Percentiles rank a stretch among this genome's conserved stretches.
Evolutionary conservation across 2,329 filamentous ascomycete genomes (phyloP).

Genomic region (Cladophialophora yegresii): DNA sequence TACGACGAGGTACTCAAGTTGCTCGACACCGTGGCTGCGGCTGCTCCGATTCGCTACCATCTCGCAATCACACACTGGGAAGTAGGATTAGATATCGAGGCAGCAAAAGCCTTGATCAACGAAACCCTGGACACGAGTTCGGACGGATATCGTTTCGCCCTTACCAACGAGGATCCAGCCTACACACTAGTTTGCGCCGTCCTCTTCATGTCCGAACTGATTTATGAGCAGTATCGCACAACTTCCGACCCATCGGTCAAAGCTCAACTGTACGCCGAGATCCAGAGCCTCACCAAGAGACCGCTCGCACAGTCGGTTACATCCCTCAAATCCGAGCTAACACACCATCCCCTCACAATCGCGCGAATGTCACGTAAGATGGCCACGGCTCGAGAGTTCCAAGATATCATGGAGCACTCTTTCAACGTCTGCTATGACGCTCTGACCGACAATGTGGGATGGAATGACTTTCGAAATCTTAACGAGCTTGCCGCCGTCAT

Average conservation of each 20-base stretch:
- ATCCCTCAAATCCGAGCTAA: constrained; percentile 10
- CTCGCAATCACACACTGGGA: constrained; percentile 4
- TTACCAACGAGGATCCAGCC: constrained; percentile 14
- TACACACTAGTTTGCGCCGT: background rate
- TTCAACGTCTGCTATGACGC: constrained; percentile 6
- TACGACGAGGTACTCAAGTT: constrained; percentile 15
- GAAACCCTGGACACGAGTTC: constrained; percentile 7
- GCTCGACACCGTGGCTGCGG: constrained; percentile 9
- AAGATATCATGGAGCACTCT: background rate
- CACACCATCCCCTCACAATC: background rate
- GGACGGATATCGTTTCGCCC: background rate
- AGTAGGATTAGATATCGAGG: background rate
- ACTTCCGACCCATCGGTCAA: constrained; percentile 3
- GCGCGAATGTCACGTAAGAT: constrained; percentile 12
- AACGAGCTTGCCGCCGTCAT: constrained; percentile 1
- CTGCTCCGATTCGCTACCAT: constrained; percentile 3
- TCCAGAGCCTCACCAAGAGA: constrained; percentile 8
- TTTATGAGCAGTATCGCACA: constrained; percentile 10
- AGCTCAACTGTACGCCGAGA: constrained; percentile 6
- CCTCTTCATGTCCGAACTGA: constrained; percentile 5
- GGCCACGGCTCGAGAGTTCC: constrained; percentile 6
- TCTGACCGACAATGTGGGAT: constrained; percentile 8
- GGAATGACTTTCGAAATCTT: constrained; percentile 10
- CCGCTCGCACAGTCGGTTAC: constrained; percentile 5
- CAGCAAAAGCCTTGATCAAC: constrained; percentile 14